Evolutionary conservation across 2,329 filamentous ascomycete genomes (phyloP).

Genomic region (Dothistroma pini): DNA sequence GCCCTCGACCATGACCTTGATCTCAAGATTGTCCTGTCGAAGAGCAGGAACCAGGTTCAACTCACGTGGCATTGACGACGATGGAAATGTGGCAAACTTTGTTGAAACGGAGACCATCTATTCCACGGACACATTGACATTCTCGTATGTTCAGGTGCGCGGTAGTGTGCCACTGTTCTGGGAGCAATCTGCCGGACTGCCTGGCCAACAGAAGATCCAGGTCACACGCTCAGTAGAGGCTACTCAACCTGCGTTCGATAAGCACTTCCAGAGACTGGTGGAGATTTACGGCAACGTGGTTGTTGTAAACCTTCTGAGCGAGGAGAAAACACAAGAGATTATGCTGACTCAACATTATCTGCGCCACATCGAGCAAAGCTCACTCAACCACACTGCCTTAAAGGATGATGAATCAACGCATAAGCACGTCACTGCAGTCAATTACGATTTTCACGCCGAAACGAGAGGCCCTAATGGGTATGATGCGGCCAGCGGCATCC

Average conservation of each 20-base stretch:
- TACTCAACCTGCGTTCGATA: conserved; percentile 90
- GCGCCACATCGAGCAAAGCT: conserved; percentile 69
- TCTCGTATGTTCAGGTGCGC: conserved; percentile 89
- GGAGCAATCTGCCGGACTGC: conserved; percentile 87
- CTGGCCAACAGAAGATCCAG: conserved; percentile 90
- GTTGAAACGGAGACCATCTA: conserved; percentile 97
- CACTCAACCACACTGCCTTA: conserved; percentile 56
- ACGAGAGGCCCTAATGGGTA: conserved; percentile 83
- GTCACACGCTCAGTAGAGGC: conserved; percentile 86
- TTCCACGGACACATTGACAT: conserved; percentile 74
- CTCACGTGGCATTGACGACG: conserved; percentile 93
- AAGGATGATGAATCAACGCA: conserved; percentile 56
- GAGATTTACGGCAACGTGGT: conserved; percentile 85
- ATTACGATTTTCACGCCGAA: conserved; percentile 96
- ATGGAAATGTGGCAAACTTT: conserved; percentile 96
- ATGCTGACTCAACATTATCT: conserved; percentile 79
- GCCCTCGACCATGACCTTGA: conserved; percentile 80
- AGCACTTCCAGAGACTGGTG: conserved; percentile 86
- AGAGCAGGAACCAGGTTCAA: conserved; percentile 95
- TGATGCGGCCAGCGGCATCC: conserved; percentile 83
- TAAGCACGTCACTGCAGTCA: conserved; percentile 71
- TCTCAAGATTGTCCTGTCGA: conserved; percentile 85
- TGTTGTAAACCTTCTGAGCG: conserved; percentile 90
- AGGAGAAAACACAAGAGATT: conserved; percentile 78
- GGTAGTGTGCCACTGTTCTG: conserved; percentile 96